phyloP scores from a whole-genome alignment of 768 basidiomycete genomes.

The Tylopilus intermedius region DNA sequence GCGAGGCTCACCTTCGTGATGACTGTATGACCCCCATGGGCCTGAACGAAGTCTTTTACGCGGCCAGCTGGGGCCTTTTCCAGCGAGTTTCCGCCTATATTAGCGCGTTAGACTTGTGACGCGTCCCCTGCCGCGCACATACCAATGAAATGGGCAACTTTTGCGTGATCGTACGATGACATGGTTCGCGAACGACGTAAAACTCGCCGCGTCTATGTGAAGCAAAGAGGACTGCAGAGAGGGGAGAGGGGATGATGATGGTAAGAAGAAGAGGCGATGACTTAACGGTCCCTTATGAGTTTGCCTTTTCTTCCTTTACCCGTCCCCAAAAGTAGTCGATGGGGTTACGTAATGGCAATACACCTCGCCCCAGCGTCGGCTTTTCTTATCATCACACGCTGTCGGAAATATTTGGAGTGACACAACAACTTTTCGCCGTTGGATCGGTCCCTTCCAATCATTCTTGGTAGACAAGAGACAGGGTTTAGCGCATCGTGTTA shows the following conservation, averaged over 20 bases:
- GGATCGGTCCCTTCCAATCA: no score
- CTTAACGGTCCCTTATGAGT: conserved; percentile 4
- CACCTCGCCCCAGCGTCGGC: neutral
- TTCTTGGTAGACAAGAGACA: neutral
- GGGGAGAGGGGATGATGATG: conserved; percentile 12
- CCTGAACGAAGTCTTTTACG: conserved; percentile 87
- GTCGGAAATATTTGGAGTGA: neutral
- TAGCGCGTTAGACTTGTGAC: conserved; percentile 10
- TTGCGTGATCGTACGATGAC: conserved; percentile 49
- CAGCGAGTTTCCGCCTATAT: conserved; percentile 86
- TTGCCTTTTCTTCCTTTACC: neutral
- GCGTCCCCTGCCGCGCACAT: conserved; percentile 10
- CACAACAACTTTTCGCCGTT: no score
- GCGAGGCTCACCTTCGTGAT: conserved; percentile 80
- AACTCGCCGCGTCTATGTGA: conserved; percentile 7
- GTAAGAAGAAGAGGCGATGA: conserved; percentile 18
- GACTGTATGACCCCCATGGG: conserved; percentile 92
- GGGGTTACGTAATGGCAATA: conserved; percentile 28
- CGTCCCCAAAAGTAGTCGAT: conserved; percentile 29
- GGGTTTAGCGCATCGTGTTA: conserved; percentile 7
- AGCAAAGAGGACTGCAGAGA: conserved; percentile 6
- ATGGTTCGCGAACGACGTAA: conserved; percentile 15
- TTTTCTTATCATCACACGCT: neutral
- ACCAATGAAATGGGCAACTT: conserved; percentile 65
- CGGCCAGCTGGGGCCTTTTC: conserved; percentile 75